Base-by-base conservation (phyloP, 108 stramenopile genomes). In the Cylindrotheca closterium region DNA sequence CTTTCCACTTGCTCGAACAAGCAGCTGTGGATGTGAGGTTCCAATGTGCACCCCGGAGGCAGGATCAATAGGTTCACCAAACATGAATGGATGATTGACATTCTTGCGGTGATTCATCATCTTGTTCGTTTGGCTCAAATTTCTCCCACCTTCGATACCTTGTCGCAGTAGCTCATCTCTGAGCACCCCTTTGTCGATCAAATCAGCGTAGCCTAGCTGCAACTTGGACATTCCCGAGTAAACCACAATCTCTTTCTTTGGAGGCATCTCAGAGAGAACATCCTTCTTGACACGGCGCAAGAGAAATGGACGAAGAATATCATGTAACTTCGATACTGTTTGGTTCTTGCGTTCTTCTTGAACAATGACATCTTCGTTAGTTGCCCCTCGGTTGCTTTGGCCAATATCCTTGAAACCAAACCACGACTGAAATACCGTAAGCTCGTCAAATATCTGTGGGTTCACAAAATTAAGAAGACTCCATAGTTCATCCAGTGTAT, bases 321-420 rank as follows among this genome's bases (percentile, higher is more conserved):
- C 92, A 81, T 98, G 98, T 45, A 98, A 79, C 83, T 98, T 98
- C 33, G 90, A 80, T 18, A 97, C 95, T 18, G 96, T 96, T 60
- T 91, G 77, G 56, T 93, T 92, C 55, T 93, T 85, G 53, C 87
- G 69, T 79, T 98, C 82, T 60, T 93, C 96, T 45, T 81, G 47
- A 8, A 98, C 18, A 73, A 98, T 97, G 25, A 75, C 79, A 46
- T 95, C 92, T 66, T 96, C 96, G 31, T 73, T 70, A 7, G 96
- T 97, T n/a, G 84, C 94, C 12, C 82, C 84, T 47, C 77, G 77
- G 1, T 58, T 79, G 74, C 89, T 89, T 76, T 95, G 92, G 17
- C 98, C 98, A 77, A 99, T 99, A 74, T 97, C 94, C 59, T 81
- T 79, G 82, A 97, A 97, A 24, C 97, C 96, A 70, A 98, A 99